Conservation (phyloP, 305 asterid species). For the Vinca major region DNA sequence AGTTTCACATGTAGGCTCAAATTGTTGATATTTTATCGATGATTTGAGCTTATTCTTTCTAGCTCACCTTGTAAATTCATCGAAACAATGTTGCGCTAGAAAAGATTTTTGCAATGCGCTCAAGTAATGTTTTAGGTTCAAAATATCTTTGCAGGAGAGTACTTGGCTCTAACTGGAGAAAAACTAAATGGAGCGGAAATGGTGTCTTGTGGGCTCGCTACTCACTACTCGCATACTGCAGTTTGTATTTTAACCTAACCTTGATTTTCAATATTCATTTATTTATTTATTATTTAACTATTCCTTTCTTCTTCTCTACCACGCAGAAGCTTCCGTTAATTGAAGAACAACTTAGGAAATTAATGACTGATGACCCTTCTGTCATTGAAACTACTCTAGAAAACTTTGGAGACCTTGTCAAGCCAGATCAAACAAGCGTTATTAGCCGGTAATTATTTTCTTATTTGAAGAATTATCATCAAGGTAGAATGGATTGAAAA, state of each 20-base stretch:
- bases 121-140: constrained; percentile 1
- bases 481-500: background rate
- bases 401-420: constrained; percentile 48
- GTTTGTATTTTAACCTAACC: too few species aligned
- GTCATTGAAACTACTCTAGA: constrained; percentile 57
- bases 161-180: constrained; percentile 83
- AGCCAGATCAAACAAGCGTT: constrained; percentile 57
- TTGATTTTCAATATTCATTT: too few species aligned
- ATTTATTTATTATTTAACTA: too few species aligned
- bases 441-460: constrained; percentile 47
- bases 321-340: constrained; percentile 71
- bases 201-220: constrained; percentile 95
- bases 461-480: background rate
- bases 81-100: background rate
- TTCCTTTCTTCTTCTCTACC: background rate
- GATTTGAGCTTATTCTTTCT: background rate
- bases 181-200: constrained; percentile 79
- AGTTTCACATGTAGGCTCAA: background rate
- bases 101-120: background rate
- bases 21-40: background rate
- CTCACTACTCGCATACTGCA: constrained; percentile 46
- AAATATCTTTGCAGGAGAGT: constrained; percentile 56
- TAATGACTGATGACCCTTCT: constrained; percentile 83
- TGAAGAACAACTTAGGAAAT: constrained; percentile 68
- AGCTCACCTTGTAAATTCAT: background rate